Base-by-base conservation (phyloP, 805 yeast species). In the Wickerhamomyces bisporus region DNA sequence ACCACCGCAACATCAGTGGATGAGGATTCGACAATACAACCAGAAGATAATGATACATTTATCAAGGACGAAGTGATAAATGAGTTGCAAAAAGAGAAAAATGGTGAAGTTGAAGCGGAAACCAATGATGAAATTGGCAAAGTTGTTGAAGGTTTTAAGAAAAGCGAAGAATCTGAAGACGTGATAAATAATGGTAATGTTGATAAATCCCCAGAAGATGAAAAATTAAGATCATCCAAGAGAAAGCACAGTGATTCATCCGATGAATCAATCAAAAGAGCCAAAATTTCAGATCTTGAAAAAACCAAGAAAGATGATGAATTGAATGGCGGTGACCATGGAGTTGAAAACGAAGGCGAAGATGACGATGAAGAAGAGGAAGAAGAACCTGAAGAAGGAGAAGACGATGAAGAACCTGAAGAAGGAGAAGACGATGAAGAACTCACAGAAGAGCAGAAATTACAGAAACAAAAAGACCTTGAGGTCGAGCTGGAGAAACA, bases 401-500 rank as follows among this genome's bases (percentile, higher is more conserved):
- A 42, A 9, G 50, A 42, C 11, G 50, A 35, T 8, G 50, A 42
- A 6, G 52, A 45, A 11, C 52, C 44, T 12, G 54, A 44, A 7
- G 54, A 43, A 11, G 49, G 51, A 10, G 52, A 53, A 20, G 48
- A 34, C 3, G 50, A 52, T n/a, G 52, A 39, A 11, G 57, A 42
- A 34, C 43, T 49, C 11, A 48, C 48, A 5, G 53, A 46, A 25
- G 57, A 52, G 31, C 48, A 49, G 35, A 49, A 42, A 21, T 26
- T 32, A 9, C 48, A 36, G 19, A 54, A 44, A 35, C 49, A 42
- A 14, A 39, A 38, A 25, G 58, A 52, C 21, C 40, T 39, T 7
- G 57, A 50, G 20, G 32, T 32, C 6, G 57, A 51, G 32, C 30
- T 39, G 3, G 50, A 45, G 24, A 61, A 57, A 40, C 74, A 74